Evolutionary conservation across 805 yeast species (phyloP), one percentile per base, ranked within the genome.

Genomic region (Metschnikowia picachoensis): DNA sequence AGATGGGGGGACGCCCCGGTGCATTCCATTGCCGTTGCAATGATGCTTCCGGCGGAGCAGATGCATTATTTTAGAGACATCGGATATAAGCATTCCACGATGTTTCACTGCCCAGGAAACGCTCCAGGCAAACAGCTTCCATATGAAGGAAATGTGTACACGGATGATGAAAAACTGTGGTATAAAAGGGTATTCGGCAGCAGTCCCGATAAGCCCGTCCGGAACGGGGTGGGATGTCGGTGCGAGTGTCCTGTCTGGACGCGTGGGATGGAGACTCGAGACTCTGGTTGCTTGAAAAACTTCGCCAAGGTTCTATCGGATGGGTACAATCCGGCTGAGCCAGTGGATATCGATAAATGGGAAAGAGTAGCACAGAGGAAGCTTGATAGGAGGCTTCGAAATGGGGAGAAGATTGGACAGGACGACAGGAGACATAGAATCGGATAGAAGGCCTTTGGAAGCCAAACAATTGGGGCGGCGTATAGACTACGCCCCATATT

Each of bases 1-100:
- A 71, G 99, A 59, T 92, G 98, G 98, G 98, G 98, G 2, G 98
- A 92, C 72, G 97, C 97, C 0, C 96, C 97, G 0, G 82, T 92
- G 4, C 97, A 90, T 62, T 84, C 97, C 0, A 65, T 94, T 17
- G 98, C 95, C 0, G 79, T 86, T 5, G 92, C 89, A 0, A 73
- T 94, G 77, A 72, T 86, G 57, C 68, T 91, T 35, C 74, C 85
- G 48, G 64, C 82, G 2, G 69, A 77, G 2, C 87, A 91, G 47
- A 70, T 92, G 9, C 97, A 92, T 66, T 92, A 90, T 66, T 92
- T 92, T 67, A 71, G 97, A 51, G 97, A 92, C 60, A 83, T 92
- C 53, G 98, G 98, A 0, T 92, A 91, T 65, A 74, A 79, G 46
- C 97, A 92, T 61, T 78, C 92, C 0, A 78, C 85, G 0, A 69